A percentile compares a stretch with the other conserved stretches of the same genome.
Conservation (phyloP, 345 rosid species). For the Camelina laxa region DNA sequence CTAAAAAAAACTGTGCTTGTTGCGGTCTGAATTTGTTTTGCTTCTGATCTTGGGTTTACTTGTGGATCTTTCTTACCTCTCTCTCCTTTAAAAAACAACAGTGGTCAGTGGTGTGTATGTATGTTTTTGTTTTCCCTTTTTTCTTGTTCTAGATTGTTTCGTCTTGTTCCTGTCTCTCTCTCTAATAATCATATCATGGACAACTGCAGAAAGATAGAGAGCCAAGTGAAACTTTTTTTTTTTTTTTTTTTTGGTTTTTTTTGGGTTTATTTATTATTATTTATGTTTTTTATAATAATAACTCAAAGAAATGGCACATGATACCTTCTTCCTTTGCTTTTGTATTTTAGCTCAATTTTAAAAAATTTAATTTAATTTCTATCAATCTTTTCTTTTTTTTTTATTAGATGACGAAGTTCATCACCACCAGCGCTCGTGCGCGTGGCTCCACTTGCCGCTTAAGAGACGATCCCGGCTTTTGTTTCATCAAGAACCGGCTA, state of each 20-base stretch:
- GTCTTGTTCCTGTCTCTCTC: constrained; percentile 45
- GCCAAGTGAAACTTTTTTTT: not conserved
- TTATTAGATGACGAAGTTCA: constrained; percentile 33
- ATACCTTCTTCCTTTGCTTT: constrained; percentile 43
- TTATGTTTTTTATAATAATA: constrained; percentile 26
- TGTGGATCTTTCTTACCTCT: constrained; percentile 26
- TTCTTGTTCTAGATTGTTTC: constrained; percentile 39
- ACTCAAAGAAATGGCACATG: constrained; percentile 45
- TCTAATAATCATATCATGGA: constrained; percentile 39
- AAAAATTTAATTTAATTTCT: not conserved
- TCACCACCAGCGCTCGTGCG: constrained; percentile 40
- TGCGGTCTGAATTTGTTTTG: not conserved
- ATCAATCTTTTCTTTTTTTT: not conserved
- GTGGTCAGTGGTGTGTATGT: not conserved
- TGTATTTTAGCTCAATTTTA: constrained; percentile 38
- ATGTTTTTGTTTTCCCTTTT: constrained; percentile 17
- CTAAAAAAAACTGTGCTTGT: constrained; percentile 8
- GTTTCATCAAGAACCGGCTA: not conserved
- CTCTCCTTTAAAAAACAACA: not conserved
- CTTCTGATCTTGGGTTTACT: constrained; percentile 10
- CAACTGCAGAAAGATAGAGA: constrained; percentile 48
- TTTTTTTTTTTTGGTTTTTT: not conserved
- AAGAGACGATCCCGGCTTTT: not conserved
- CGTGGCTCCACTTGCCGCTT: constrained; percentile 44
- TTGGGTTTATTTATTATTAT: constrained; percentile 1